Percentiles rank a stretch among this genome's conserved stretches.
Conservation (phyloP, 495 filamentous ascomycete species). For the Neurospora pannonica region DNA sequence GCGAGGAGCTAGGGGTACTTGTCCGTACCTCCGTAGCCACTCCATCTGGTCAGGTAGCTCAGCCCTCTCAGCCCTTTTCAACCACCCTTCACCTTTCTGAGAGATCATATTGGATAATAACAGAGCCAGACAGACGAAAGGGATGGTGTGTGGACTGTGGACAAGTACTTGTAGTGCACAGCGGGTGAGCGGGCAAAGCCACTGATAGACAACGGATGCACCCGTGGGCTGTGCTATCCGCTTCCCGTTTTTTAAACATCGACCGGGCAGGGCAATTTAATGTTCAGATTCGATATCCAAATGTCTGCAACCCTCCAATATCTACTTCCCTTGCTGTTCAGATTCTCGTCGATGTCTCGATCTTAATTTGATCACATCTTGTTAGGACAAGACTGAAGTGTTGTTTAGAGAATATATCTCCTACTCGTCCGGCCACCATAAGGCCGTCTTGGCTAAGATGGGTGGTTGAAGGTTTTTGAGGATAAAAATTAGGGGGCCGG, state of each 20-base stretch:
- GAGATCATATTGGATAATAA: not conserved
- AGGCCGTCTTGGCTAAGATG: not conserved
- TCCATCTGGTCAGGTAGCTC: not conserved
- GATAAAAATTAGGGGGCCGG: not conserved
- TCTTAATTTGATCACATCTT: not conserved
- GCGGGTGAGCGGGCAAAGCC: not conserved
- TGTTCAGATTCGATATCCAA: not conserved
- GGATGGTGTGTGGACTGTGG: not conserved
- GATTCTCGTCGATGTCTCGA: not conserved
- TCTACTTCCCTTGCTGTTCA: not conserved
- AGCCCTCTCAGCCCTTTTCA: not conserved
- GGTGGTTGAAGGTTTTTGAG: not conserved
- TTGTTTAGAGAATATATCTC: not conserved
- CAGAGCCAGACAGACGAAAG: not conserved
- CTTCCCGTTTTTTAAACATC: not conserved
- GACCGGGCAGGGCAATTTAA: not conserved
- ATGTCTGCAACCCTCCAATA: not conserved
- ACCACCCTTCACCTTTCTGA: not conserved
- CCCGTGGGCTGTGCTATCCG: not conserved
- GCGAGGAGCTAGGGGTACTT: not conserved
- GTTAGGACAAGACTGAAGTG: not conserved
- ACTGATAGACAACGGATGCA: not conserved
- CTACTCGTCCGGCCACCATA: no score
- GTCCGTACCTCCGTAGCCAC: not conserved
- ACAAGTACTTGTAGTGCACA: not conserved